Evolutionary conservation across 2,329 filamentous ascomycete genomes (phyloP), one percentile per base, ranked within the genome.

Genomic region (Ophiostoma perfectum): DNA sequence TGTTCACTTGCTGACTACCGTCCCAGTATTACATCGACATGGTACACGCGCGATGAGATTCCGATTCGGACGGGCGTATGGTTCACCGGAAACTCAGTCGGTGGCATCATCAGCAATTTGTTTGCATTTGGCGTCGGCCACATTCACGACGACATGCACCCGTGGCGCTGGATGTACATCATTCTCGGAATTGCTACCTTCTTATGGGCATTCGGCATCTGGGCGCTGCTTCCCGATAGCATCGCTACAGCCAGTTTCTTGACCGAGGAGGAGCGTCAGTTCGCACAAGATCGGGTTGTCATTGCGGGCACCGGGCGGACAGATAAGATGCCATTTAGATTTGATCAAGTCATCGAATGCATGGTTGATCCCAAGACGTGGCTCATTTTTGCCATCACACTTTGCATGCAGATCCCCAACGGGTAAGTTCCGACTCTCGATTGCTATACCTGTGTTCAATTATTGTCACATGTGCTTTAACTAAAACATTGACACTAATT

Each of bases 361-460:
- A 11, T 64, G 1, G 12, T 47, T 38, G 63, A 64, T 36, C 63
- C 63, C n/a, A 64, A 64, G 63, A 64, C 63, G 8, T 64, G 63
- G 63, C 63, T 64, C n/a, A 64, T 64, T 5, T 64, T 64, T 38
- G 42, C 41, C n/a, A 64, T 64, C 9, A 47, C 63, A 14, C 63
- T 64, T 27, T 64, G 63, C 63, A 64, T 64, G 42, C 63, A 64
- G 18, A 64, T 64, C 16, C 63, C 63, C n/a, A 64, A 64, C 12
- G 63, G 63, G 63, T 64, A 36, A 18, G 63, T 44, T 27, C n/a
- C 52, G 45, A 49, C 14, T 8, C 11, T 44, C 6, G 11, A 44
- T 44, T 44, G 7, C 42, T 12, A 44, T 44, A 12, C 6, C 42
- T 27, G 27, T 27, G 27, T 27, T 12, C 14, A 49, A 14, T 49